Conservation (phyloP, 345 rosid genomes). For the Hibiscus syriacus region DNA sequence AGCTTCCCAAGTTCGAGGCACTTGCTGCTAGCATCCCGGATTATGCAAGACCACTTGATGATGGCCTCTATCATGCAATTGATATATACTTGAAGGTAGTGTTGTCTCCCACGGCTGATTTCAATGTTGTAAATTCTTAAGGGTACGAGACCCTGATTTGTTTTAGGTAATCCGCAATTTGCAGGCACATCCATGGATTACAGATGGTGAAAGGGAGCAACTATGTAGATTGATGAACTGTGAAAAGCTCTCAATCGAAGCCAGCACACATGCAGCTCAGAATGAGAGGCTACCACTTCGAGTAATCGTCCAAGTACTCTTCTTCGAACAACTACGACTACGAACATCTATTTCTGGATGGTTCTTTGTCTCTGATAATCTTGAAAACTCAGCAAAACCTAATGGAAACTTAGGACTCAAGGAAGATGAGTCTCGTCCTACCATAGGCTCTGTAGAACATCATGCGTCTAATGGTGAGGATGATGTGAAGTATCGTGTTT, state of each 20-base stretch:
- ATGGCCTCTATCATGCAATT: slow-evolving; percentile 64
- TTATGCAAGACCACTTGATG: slow-evolving; percentile 60
- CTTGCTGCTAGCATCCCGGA: slow-evolving; percentile 57
- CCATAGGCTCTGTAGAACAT: slow-evolving; percentile 14
- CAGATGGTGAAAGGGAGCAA: slow-evolving; percentile 69
- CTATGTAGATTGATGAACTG: slow-evolving; percentile 75
- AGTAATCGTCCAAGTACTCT: slow-evolving; percentile 67
- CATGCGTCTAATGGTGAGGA: slow-evolving; percentile 14
- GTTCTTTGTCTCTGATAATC: slow-evolving; percentile 62
- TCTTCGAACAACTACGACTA: slow-evolving; percentile 70
- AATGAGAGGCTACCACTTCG: slow-evolving; percentile 73
- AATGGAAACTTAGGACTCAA: background rate
- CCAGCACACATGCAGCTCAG: slow-evolving; percentile 79
- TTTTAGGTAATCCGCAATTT: background rate
- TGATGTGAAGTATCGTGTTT: slow-evolving; percentile 46
- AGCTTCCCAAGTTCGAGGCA: slow-evolving; percentile 49
- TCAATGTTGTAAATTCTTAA: background rate
- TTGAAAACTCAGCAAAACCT: slow-evolving; percentile 38
- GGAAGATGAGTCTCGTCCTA: slow-evolving; percentile 1
- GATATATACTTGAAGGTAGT: slow-evolving; percentile 73
- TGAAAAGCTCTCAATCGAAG: slow-evolving; percentile 78
- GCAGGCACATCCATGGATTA: slow-evolving; percentile 81
- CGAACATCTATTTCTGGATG: slow-evolving; percentile 65
- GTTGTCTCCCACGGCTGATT: background rate
- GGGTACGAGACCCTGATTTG: background rate